Base-by-base conservation (phyloP, 805 yeast species). In the Kluyveromyces aestuarii region DNA sequence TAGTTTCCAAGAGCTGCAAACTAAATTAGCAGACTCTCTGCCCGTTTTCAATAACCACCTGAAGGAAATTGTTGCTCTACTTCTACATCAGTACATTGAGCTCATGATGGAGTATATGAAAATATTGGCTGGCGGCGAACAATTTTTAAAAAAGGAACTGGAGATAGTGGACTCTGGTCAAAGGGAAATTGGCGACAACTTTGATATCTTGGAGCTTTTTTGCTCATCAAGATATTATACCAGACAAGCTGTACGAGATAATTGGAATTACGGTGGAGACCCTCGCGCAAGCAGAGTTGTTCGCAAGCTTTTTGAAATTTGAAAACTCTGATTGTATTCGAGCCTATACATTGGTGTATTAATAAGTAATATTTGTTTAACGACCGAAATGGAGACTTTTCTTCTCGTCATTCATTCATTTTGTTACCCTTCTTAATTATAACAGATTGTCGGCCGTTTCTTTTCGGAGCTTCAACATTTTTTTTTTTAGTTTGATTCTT, bases 181-280 rank as follows among this genome's bases (percentile, higher is more conserved):
- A 13, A 37, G 57, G 14, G 55, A 51, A 7, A 43, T 53, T 2
- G 68, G 69, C 14, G 67, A 63, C 44, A 63, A 68, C 48, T 64
- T 67, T 47, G 74, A 70, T 49, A 67, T 71, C 13, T 53, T 70
- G 30, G 70, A 69, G 49, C 40, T 57, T 36, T 69, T 60, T 49
- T 58, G 68, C 0, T 45, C 55, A 2, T 55, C 71, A 8, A 60
- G 66, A 41, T 61, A 58, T 27, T 53, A 50, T 37, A 64, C 65
- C 1, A 66, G 59, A 44, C 52, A 59, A 27, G 59, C 64, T 3
- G 59, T 65, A 8, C 60, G 60, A 50, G 64, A 61, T 53, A 60
- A 51, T 35, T 68, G 60, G 67, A 42, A 40, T 13, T 40, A 41
- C 40, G 33, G 41, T 13, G 50, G 47, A 10, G 61, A 57, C 41